Base-by-base conservation (phyloP, 805 yeast genomes). In the Dipodascopsis tothii region DNA sequence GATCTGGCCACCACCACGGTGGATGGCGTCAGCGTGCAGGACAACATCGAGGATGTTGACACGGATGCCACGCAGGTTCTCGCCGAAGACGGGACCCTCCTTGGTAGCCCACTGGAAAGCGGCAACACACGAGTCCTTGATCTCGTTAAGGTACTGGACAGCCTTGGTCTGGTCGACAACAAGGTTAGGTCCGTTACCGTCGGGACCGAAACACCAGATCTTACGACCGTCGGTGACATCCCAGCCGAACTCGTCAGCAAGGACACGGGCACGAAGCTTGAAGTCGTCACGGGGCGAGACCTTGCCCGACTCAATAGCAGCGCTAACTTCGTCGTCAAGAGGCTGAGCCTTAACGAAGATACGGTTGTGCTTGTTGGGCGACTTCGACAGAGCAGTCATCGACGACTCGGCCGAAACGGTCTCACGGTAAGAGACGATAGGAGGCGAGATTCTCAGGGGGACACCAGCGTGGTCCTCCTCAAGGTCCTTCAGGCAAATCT, bases 121-220 rank as follows among this genome's bases (percentile, higher is more conserved):
- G 70, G 98, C 92, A 67, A 87, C 96, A 67, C 88, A 96, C 67
- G 95, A 90, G 75, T 90, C 98, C 85, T 90, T 90, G 81, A 92
- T 92, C 80, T 90, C 98, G 72, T 78, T 72, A 76, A 90, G 81
- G 87, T 88, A 90, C 78, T 92, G 97, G 56, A 90, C 97, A 67
- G 98, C 98, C 90, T 90, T 90, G 68, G 97, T 90, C 77, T 88
- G 96, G 78, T 90, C 98, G 73, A 90, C 94, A 68, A 90, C 96
- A 68, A 92, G 73, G 79, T 90, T 90, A 66, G 98, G 88, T 75
- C 98, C 98, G 71, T 77, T 81, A 74, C 96, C 96, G 69, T 90
- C 98, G 70, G 98, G 97, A 78, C 98, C 98, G 87, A 90, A 90
- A 84, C 96, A 86, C 98, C 98, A 90, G 69, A 90, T 92, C 92